phyloP scores from a whole-genome alignment of 768 basidiomycete species.

The Leucosporidium scottii region DNA sequence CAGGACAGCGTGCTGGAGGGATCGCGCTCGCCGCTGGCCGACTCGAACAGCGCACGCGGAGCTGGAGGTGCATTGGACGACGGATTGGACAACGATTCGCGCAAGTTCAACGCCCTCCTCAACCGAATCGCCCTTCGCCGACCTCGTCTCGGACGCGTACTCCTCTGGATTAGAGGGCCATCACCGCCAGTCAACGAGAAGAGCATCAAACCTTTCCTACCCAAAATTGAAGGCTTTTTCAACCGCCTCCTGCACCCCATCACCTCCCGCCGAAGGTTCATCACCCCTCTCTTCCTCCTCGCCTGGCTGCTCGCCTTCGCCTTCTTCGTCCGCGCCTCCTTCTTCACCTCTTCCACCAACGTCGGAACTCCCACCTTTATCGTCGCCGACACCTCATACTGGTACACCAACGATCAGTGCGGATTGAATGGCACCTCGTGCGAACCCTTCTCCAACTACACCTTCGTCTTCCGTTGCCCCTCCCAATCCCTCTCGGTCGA shows the following conservation, averaged over 20 bases:
- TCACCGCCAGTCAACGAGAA: slow-evolving; percentile 28
- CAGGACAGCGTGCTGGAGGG: too few species aligned
- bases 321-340: slow-evolving; percentile 66
- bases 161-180: slow-evolving; percentile 18
- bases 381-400: slow-evolving; percentile 63
- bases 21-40: too few species aligned
- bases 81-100: neutral
- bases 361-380: slow-evolving; percentile 48
- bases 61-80: too few species aligned
- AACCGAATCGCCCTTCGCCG: neutral
- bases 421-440: slow-evolving; percentile 64
- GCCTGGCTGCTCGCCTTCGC: slow-evolving; percentile 66
- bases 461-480: slow-evolving; percentile 73
- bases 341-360: slow-evolving; percentile 59
- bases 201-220: slow-evolving; percentile 11
- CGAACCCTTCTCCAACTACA: slow-evolving; percentile 55
- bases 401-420: slow-evolving; percentile 62
- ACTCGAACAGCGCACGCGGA: too few species aligned
- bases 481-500: slow-evolving; percentile 60
- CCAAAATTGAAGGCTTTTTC: neutral
- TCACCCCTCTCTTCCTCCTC: slow-evolving; percentile 50
- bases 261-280: neutral
- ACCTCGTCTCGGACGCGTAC: neutral
- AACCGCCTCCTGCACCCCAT: slow-evolving; percentile 9
- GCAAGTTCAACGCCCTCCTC: slow-evolving; percentile 4